phyloP scores from a whole-genome alignment of 768 basidiomycete genomes.

The Phlebiopsis flavidoalba region DNA sequence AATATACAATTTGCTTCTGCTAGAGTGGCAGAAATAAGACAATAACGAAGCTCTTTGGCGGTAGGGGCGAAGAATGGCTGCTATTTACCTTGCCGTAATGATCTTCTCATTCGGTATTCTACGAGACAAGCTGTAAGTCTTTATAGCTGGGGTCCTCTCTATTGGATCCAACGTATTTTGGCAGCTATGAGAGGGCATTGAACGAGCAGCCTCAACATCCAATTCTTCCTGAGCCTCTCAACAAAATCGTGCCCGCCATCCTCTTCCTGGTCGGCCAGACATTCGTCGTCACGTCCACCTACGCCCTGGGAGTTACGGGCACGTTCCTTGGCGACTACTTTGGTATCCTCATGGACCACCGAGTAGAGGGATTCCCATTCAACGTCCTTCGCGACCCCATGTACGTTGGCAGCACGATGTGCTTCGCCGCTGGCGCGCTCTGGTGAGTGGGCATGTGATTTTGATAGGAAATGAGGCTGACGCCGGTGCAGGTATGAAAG shows the following conservation, averaged over 20 bases:
- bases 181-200: constrained; percentile 73
- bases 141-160: neutral
- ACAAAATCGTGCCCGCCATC: constrained; percentile 51
- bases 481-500: constrained; percentile 62
- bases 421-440: constrained; percentile 80
- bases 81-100: constrained; percentile 77
- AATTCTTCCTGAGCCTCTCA: constrained; percentile 61
- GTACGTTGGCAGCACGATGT: constrained; percentile 94
- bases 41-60: constrained; percentile 71
- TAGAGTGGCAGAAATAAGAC: constrained; percentile 84
- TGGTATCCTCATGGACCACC: constrained; percentile 79
- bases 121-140: constrained; percentile 77
- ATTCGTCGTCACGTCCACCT: constrained; percentile 87
- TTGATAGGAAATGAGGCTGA: neutral
- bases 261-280: constrained; percentile 72
- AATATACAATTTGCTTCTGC: neutral
- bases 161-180: neutral
- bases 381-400: constrained; percentile 91
- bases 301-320: constrained; percentile 88
- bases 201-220: constrained; percentile 65
- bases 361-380: constrained; percentile 97
- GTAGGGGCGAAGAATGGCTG: constrained; percentile 71
- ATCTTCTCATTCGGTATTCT: constrained; percentile 86
- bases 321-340: constrained; percentile 88
- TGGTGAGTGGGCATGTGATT: constrained; percentile 50